Base-by-base conservation (phyloP, 2,329 filamentous ascomycete genomes). In the Penicillium nordicum region DNA sequence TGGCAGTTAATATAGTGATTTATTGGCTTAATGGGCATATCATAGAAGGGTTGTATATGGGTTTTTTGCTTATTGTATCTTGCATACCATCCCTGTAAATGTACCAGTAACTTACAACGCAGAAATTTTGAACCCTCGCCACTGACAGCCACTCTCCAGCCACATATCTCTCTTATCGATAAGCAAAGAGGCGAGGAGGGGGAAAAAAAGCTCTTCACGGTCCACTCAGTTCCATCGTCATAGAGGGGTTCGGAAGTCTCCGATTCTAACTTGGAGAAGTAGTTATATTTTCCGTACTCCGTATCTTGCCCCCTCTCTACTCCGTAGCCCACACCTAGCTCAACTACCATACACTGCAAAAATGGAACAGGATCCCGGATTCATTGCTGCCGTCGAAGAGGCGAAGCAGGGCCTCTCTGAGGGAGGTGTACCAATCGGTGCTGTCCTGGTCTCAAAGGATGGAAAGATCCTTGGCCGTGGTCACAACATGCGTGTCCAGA, bases 401-500 rank as follows among this genome's bases (percentile, higher is more conserved):
- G 83, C 83, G 12, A 79, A 77, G 65, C 73, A 78, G 63, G 80
- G 83, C 50, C 76, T 74, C 50, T 72, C 73, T n/a, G 82, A 86
- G 70, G 83, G 82, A 49, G 83, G 83, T 43, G 79, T 85, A 2
- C 83, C 83, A 1, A 79, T 83, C 54, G 84, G 84, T 42, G 83
- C 83, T 42, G 81, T 78, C 57, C 78, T 92, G 27, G 81, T 92
- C n/a, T 82, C 84, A 38, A 82, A 81, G 55, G 83, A 89, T 63
- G 89, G 89, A 58, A 85, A 80, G 60, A 83, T 92, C 40, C 78
- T 92, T 5, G 88, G 88, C 18, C 79, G 82, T 57, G 88, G 88
- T 11, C 88, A 88, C 70, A 92, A 92, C 67, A 85, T 88, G 85
- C 80, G 89, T 54, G 83, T 90, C 18, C 89, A 92, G 72, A 86